Evolutionary conservation across 2,329 filamentous ascomycete species (phyloP).

Genomic region (Leptoxyphium fumago): DNA sequence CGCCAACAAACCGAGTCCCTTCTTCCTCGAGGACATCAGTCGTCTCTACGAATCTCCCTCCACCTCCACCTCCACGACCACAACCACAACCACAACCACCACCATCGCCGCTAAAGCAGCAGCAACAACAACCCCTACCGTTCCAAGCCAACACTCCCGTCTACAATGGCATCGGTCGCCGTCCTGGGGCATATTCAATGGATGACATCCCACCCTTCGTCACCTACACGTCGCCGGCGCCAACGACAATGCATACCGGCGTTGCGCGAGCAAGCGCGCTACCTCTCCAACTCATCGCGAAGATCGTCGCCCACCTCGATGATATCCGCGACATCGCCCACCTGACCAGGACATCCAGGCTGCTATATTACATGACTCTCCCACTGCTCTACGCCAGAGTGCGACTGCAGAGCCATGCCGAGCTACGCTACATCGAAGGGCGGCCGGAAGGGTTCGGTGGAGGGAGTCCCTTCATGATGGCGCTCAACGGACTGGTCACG

Average conservation of each 20-base stretch:
- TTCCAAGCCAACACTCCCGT: not conserved
- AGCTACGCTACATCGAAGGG: slow-evolving; percentile 43
- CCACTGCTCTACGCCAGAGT: slow-evolving; percentile 45
- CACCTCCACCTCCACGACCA: too few species aligned
- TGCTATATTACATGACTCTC: slow-evolving; percentile 50
- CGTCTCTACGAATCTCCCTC: too few species aligned
- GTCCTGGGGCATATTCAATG: not conserved
- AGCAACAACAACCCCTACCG: not conserved
- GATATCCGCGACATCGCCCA: slow-evolving; percentile 43
- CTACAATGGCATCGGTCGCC: not conserved
- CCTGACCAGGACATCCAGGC: slow-evolving; percentile 43
- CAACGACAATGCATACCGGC: not conserved
- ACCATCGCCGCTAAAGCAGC: too few species aligned
- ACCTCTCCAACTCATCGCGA: slow-evolving; percentile 43
- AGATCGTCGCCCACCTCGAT: slow-evolving; percentile 43
- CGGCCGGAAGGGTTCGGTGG: slow-evolving; percentile 46
- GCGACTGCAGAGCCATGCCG: slow-evolving; percentile 41
- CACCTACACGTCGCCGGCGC: not conserved
- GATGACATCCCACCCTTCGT: not conserved
- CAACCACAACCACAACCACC: too few species aligned
- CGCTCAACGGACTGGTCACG: slow-evolving; percentile 46
- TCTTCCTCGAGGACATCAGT: too few species aligned
- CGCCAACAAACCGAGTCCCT: too few species aligned
- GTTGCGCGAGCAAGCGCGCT: slow-evolving; percentile 17
- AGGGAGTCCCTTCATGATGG: slow-evolving; percentile 49